These are phyloP conservation scores for Tolypocladium ovalisporum DNA, from an alignment of 2,329 filamentous ascomycete genomes.

Conservation along the genomic window DNA sequence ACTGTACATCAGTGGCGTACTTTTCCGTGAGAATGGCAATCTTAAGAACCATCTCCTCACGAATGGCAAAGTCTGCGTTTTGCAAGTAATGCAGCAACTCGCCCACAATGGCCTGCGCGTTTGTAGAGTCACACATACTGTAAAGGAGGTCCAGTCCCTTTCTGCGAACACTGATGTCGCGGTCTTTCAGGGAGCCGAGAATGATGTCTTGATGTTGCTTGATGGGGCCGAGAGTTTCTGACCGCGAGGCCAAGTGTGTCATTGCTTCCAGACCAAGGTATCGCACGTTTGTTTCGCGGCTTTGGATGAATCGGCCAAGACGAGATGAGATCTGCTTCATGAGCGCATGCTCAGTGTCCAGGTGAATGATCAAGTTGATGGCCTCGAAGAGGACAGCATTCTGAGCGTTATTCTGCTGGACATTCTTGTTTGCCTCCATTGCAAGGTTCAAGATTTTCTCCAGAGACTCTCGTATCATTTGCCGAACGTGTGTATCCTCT, in stretches of 20 bases:
- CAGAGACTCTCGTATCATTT: conserved; percentile 83
- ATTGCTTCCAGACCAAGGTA: conserved; percentile 95
- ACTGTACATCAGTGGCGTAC: conserved; percentile 95
- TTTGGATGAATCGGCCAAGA: conserved; percentile 91
- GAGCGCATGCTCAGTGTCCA: conserved; percentile 85
- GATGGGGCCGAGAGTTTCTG: conserved; percentile 91
- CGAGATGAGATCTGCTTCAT: conserved; percentile 94
- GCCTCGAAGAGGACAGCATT: conserved; percentile 97
- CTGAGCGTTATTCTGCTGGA: conserved; percentile 98
- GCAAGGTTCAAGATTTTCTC: conserved; percentile 86
- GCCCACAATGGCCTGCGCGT: conserved; percentile 84
- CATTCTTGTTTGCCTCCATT: conserved; percentile 92
- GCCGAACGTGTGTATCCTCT: conserved; percentile 88
- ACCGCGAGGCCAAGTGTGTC: conserved; percentile 90
- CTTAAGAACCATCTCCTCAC: conserved; percentile 98
- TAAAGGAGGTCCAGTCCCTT: conserved; percentile 94
- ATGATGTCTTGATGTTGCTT: conserved; percentile 98
- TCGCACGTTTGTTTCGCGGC: conserved; percentile 90
- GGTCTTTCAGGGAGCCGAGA: conserved; percentile 82
- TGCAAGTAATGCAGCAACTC: conserved; percentile 92
- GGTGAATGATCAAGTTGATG: conserved; percentile 95
- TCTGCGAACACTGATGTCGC: conserved; percentile 91
- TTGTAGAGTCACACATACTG: conserved; percentile 98
- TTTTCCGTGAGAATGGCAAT: conserved; percentile 98
- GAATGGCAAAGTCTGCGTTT: conserved; percentile 92